Conservation (phyloP, 1,284 basidiomycete genomes). For the Cutaneotrichosporon sp. region DNA sequence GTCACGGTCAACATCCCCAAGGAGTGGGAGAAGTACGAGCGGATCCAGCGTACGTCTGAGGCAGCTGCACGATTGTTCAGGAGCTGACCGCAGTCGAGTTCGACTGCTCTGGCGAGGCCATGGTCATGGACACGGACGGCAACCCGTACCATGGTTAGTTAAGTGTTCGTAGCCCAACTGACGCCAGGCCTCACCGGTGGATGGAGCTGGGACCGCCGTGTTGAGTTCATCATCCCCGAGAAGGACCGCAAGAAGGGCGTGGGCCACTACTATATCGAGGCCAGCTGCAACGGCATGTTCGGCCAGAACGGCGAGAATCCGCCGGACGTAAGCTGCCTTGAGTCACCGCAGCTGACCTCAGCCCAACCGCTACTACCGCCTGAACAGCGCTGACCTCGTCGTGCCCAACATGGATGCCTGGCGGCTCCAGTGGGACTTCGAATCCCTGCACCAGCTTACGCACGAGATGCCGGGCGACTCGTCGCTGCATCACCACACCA, state of each 20-base stretch:
- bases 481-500: constrained; percentile 76
- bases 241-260: constrained; percentile 65
- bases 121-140: constrained; percentile 83
- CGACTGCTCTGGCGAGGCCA: constrained; percentile 89
- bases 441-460: constrained; percentile 71
- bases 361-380: constrained; percentile 67
- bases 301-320: constrained; percentile 82
- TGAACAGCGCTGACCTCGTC: constrained; percentile 87
- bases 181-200: constrained; percentile 81
- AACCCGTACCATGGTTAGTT: constrained; percentile 67
- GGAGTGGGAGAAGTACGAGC: constrained; percentile 76
- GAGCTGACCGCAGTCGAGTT: constrained; percentile 70
- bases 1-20: constrained; percentile 74
- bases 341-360: constrained; percentile 33
- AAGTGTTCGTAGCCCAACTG: background rate
- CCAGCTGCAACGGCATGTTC: constrained; percentile 87
- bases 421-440: constrained; percentile 82
- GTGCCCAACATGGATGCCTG: constrained; percentile 89
- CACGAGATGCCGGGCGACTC: constrained; percentile 78
- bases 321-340: constrained; percentile 62
- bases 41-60: constrained; percentile 72
- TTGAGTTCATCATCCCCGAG: constrained; percentile 86
- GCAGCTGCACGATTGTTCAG: background rate
- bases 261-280: constrained; percentile 81
- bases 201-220: constrained; percentile 76